phyloP scores from a whole-genome alignment of 164 flowering plant genomes.

The Vitis rupestris region DNA sequence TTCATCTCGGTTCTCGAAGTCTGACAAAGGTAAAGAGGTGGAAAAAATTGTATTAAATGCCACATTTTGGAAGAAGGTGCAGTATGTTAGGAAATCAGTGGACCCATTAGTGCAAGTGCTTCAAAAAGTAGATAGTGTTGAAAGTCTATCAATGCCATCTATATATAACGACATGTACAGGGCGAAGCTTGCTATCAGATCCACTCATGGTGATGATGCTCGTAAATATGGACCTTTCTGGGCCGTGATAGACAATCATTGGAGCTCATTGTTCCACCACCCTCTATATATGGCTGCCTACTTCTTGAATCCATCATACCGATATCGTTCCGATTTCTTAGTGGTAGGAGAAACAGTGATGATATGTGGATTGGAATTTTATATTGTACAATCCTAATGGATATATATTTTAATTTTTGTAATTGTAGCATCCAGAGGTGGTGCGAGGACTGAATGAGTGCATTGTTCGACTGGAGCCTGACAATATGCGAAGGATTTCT shows the following conservation, averaged over 20 bases:
- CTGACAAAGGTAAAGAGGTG: slow-evolving; percentile 73
- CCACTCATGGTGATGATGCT: slow-evolving; percentile 63
- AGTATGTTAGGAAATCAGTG: slow-evolving; percentile 51
- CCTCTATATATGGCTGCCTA: slow-evolving; percentile 82
- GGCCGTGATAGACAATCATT: slow-evolving; percentile 61
- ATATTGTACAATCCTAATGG: too few species aligned
- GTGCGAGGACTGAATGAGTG: slow-evolving; percentile 74
- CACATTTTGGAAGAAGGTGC: slow-evolving; percentile 66
- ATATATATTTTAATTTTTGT: background rate
- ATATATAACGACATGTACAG: slow-evolving; percentile 68
- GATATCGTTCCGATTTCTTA: slow-evolving; percentile 64
- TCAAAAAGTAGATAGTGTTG: slow-evolving; percentile 49
- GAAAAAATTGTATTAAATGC: slow-evolving; percentile 61
- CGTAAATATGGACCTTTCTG: slow-evolving; percentile 71
- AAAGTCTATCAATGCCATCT: slow-evolving; percentile 52
- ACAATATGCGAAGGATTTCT: slow-evolving; percentile 53
- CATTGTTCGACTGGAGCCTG: slow-evolving; percentile 64
- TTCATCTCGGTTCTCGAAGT: slow-evolving; percentile 53
- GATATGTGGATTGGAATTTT: background rate
- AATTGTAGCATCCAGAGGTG: slow-evolving; percentile 61
- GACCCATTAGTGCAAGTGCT: slow-evolving; percentile 69
- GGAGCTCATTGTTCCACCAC: slow-evolving; percentile 61
- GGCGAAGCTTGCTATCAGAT: slow-evolving; percentile 66
- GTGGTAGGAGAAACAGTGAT: slow-evolving; percentile 39
- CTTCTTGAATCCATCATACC: slow-evolving; percentile 75